Percentiles rank a stretch among this genome's conserved stretches.
These are phyloP conservation scores for Thalassiosira mediterranea DNA, from an alignment of 352 stramenopile genomes.

Conservation along the genomic window DNA sequence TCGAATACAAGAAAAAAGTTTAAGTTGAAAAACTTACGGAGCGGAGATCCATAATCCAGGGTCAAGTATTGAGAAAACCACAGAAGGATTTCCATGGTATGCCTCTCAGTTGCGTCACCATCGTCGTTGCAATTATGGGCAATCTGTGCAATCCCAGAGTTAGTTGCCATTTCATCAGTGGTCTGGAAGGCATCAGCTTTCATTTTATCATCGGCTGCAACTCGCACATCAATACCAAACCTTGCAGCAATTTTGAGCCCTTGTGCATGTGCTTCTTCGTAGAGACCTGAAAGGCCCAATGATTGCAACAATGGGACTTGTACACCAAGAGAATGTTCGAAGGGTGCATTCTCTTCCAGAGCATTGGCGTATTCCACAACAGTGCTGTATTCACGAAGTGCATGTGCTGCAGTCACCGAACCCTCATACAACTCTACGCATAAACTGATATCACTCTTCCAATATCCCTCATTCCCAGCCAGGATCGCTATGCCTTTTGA, in stretches of 20 bases:
- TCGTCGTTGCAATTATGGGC: not conserved
- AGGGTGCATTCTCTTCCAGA: slow-evolving; percentile 11
- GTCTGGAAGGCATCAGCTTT: too few species aligned
- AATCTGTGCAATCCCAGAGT: slow-evolving; percentile 18
- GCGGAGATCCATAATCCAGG: not conserved
- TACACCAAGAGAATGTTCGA: slow-evolving; percentile 11
- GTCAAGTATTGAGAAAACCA: too few species aligned
- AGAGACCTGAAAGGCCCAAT: slow-evolving; percentile 1
- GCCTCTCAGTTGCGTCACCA: too few species aligned
- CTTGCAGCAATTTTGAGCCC: not conserved
- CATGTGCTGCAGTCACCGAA: slow-evolving; percentile 3
- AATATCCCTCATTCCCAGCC: not conserved
- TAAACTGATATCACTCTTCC: slow-evolving; percentile 8
- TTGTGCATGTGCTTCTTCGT: not conserved
- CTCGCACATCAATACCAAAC: too few species aligned
- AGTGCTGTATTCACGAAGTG: slow-evolving; percentile 1
- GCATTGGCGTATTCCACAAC: slow-evolving; percentile 1
- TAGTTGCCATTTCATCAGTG: slow-evolving; percentile 1
- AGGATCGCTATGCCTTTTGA: slow-evolving; percentile 18
- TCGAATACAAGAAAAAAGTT: too few species aligned
- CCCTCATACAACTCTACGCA: slow-evolving; percentile 9
- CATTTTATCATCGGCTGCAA: too few species aligned
- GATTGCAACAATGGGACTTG: slow-evolving; percentile 1
- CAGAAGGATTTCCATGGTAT: too few species aligned
- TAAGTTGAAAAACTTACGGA: too few species aligned